These are phyloP conservation scores for Syzygium syzygioides DNA, from an alignment of 441 rosid species.

Conservation along the genomic window DNA sequence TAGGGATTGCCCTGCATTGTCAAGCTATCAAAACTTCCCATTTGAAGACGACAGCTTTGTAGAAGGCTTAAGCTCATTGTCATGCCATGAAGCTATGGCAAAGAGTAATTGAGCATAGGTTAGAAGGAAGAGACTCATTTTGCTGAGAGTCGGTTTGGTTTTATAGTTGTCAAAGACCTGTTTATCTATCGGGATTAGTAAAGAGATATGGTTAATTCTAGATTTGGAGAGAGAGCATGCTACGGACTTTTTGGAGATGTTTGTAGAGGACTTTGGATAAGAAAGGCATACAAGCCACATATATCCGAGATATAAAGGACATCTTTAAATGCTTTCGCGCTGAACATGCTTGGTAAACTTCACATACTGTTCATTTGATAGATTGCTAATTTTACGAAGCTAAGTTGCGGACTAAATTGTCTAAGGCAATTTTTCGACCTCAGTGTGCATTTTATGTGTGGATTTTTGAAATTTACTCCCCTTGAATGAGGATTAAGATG, in stretches of 20 bases:
- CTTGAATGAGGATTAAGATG: neutral
- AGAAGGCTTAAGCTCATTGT: neutral
- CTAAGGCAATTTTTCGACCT: neutral
- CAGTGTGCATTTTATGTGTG: neutral
- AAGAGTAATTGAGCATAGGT: neutral
- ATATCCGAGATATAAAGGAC: neutral
- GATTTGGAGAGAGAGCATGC: neutral
- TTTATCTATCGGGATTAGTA: neutral
- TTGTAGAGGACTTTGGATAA: neutral
- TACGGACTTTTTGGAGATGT: neutral
- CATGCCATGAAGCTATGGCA: neutral
- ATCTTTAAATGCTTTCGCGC: neutral
- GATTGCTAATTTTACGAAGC: neutral
- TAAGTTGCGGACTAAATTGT: neutral
- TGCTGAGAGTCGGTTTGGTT: neutral
- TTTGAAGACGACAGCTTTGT: neutral
- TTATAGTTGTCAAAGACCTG: neutral
- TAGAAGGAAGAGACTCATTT: neutral
- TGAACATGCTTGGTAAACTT: neutral
- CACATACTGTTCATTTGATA: neutral
- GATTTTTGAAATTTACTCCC: neutral
- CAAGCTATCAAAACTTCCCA: neutral
- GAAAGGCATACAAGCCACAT: neutral
- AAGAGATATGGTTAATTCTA: neutral
- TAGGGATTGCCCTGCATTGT: neutral